A percentile compares a stretch with the other conserved stretches of the same genome.
These are phyloP conservation scores for Paramyrothecium roridum DNA, from an alignment of 2,329 filamentous ascomycete genomes.

Conservation along the genomic window DNA sequence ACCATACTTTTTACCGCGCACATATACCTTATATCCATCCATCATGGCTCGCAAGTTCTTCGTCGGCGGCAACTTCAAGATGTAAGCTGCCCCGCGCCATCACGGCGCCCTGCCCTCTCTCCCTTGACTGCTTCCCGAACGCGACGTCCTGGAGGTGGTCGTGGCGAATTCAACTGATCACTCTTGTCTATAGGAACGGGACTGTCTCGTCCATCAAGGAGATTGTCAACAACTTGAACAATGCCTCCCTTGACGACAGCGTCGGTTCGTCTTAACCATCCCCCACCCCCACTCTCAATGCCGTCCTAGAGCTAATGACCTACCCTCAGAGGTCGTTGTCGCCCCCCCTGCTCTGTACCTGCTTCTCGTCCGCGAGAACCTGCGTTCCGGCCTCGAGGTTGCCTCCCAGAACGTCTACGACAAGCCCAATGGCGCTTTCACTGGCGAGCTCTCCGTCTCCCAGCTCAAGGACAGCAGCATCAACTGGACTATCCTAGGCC, in stretches of 20 bases:
- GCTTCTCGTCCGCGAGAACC: constrained; percentile 75
- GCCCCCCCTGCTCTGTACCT: constrained; percentile 90
- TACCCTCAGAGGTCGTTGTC: constrained; percentile 79
- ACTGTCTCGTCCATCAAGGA: constrained; percentile 83
- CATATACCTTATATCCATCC: constrained; percentile 29
- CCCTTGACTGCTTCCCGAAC: constrained; percentile 4
- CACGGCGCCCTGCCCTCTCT: constrained; percentile 9
- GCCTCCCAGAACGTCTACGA: constrained; percentile 97
- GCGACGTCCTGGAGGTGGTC: not conserved
- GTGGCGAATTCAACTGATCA: constrained; percentile 8
- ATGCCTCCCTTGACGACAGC: constrained; percentile 74
- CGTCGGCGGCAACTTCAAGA: constrained; percentile 99
- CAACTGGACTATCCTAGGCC: constrained; percentile 87
- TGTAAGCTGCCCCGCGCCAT: constrained; percentile 56
- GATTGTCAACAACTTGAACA: constrained; percentile 87
- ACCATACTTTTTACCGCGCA: constrained; percentile 5
- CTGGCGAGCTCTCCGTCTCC: constrained; percentile 88
- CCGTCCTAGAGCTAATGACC: constrained; percentile 6
- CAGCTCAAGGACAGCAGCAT: constrained; percentile 89
- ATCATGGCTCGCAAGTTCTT: constrained; percentile 95
- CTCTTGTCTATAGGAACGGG: constrained; percentile 72
- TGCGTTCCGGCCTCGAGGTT: constrained; percentile 75
- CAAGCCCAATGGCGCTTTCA: constrained; percentile 95
- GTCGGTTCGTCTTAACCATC: constrained; percentile 53
- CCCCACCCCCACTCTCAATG: not conserved